A percentile compares a stretch with the other conserved stretches of the same genome.
Conservation (phyloP, 495 filamentous ascomycete species). For the Hypoxylon perforatum region DNA sequence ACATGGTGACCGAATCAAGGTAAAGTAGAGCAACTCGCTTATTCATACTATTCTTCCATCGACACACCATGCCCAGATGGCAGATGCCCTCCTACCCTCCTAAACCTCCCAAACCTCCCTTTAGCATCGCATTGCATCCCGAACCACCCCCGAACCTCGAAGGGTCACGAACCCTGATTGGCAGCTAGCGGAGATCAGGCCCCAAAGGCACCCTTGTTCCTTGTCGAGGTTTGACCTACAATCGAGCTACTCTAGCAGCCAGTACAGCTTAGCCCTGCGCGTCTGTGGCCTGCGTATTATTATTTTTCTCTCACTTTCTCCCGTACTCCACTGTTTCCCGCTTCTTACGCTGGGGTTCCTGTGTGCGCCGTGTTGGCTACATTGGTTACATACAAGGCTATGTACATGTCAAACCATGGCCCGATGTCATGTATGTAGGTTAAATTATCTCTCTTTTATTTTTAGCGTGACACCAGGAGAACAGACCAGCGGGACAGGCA, state of each 20-base stretch:
- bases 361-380: not conserved
- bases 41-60: not conserved
- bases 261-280: not conserved
- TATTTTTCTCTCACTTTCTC: conserved; percentile 6
- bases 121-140: conserved; percentile 42
- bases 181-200: conserved; percentile 31
- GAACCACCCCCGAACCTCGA: conserved; percentile 36
- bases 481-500: no score
- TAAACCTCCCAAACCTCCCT: not conserved
- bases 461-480: conserved; percentile 5
- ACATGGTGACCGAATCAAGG: no score
- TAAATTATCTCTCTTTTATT: not conserved
- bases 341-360: conserved; percentile 5
- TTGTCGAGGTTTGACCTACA: conserved; percentile 5
- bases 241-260: not conserved
- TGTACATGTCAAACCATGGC: no score
- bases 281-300: not conserved
- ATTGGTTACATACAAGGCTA: not conserved
- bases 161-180: conserved; percentile 38
- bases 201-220: conserved; percentile 18
- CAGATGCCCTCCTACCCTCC: conserved; percentile 8
- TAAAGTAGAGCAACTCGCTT: not conserved
- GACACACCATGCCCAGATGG: conserved; percentile 8
- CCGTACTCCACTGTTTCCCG: conserved; percentile 37
- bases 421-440: no score